Evolutionary conservation across 805 yeast genomes (phyloP).

Genomic region (Martiniozyma abietophila): DNA sequence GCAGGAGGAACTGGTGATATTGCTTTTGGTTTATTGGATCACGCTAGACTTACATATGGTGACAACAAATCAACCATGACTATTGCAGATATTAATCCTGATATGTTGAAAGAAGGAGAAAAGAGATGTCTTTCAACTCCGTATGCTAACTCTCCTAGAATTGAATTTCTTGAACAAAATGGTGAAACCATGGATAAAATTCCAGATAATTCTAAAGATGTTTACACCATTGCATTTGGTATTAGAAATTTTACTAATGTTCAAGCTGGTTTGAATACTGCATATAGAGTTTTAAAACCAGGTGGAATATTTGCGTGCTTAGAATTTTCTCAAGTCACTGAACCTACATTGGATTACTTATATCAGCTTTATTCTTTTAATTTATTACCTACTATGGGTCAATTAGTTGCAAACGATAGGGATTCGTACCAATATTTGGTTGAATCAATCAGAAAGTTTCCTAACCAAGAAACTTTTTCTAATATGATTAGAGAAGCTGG

Average conservation of each 20-base stretch:
- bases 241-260: slow-evolving; percentile 93
- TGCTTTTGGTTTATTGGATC: slow-evolving; percentile 90
- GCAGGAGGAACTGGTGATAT: slow-evolving; percentile 99
- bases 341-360: slow-evolving; percentile 59
- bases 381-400: slow-evolving; percentile 88
- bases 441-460: slow-evolving; percentile 87
- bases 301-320: slow-evolving; percentile 97
- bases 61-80: slow-evolving; percentile 78
- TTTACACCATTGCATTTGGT: slow-evolving; percentile 95
- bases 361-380: slow-evolving; percentile 88
- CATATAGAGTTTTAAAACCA: slow-evolving; percentile 89
- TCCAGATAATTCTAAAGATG: slow-evolving; percentile 81
- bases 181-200: slow-evolving; percentile 85
- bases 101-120: slow-evolving; percentile 91
- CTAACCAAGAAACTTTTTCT: slow-evolving; percentile 84
- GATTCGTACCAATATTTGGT: slow-evolving; percentile 95
- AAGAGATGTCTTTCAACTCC: slow-evolving; percentile 51
- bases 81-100: slow-evolving; percentile 89
- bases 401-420: slow-evolving; percentile 87
- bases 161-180: slow-evolving; percentile 78
- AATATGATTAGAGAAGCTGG: slow-evolving; percentile 93
- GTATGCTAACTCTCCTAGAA: slow-evolving; percentile 63
- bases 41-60: slow-evolving; percentile 69
- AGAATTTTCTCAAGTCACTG: slow-evolving; percentile 88
- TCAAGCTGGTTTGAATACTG: slow-evolving; percentile 90